Base-by-base conservation (phyloP, 225 moss, liverwort and hornwort species). In the Anthoceros angustus region DNA sequence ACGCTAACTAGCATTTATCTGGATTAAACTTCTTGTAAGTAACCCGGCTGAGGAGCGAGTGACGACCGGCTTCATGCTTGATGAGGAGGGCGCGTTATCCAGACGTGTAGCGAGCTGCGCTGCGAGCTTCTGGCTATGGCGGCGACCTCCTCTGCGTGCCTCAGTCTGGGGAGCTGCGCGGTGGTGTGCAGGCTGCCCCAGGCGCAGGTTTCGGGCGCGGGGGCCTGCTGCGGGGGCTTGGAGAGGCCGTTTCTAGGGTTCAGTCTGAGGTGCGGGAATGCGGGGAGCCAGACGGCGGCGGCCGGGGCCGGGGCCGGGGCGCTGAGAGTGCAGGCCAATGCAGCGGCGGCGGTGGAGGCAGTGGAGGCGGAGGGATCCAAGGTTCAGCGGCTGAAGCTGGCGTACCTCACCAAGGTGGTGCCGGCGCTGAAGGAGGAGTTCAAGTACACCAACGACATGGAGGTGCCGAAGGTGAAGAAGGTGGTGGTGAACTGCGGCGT, bases 401-500 rank as follows among this genome's bases (percentile, higher is more conserved):
- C 90, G 60, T 90, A 86, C 63, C 38, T 67, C 67, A 65, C 75
- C 42, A 94, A 82, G 73, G 90, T 70, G 63, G 86, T 86, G 41
- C 86, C 87, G 2, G 79, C 77, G 14, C 23, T 94, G 80, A 76
- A 88, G 70, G 93, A 93, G 75, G 94, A 94, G 79, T 94, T 41
- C 72, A 94, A 94, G 77, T 94, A 85, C 32, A 21, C 6, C 48
- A 94, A 82, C 49, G 42, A 49, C 42, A 74, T 80, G 46, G 78
- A 90, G 94, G 86, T 90, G 8, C 98, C 91, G 11, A 65, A 39
- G 40, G 68, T 92, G 62, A 84, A 79, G 79, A 98, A 87, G 71
- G 6, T 98, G 43, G 60, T 92, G 41, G 83, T 92, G 40, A 98
- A 98, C 76, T 98, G 92, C 71, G 98, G 92, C 21, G 89, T 95